Base-by-base conservation (phyloP, 1,139 yeast species). In the Debaryomyces coudertii region DNA sequence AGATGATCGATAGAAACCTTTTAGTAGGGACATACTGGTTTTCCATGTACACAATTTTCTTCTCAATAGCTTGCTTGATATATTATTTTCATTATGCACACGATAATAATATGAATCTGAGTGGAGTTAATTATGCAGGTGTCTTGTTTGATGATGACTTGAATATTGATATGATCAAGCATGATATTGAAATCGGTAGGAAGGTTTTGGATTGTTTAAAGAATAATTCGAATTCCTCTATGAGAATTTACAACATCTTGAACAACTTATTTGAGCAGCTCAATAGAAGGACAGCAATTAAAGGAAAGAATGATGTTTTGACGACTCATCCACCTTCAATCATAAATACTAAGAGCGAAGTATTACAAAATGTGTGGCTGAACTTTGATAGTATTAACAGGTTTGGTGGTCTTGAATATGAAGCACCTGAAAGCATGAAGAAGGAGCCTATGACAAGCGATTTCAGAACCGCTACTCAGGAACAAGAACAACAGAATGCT, bases 21-120 rank as follows among this genome's bases (percentile, higher is more conserved):
- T 71, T 90, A 46, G 82, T 87, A 50, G 97, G 97, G 1, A 88
- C 96, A 2, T 90, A 90, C 63, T 90, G 97, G 97, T 90, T 90
- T 61, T 85, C 95, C 12, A 86, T 87, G 65, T 90, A 90, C 63
- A 89, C 97, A 0, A 86, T 90, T n/a, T 90, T 90, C 63, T 90
- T 89, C 62, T 85, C 96, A 2, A 90, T 90, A 46, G 96, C 97
- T 0, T 88, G 96, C 56, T 73, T 90, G 56, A 83, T 89, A 7
- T 90, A 87, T 59, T 90, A 89, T 61, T 87, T 84, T 48, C 96
- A 89, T 63, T 95, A 87, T 63, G 79, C 79, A 4, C 72, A 73
- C 53, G 70, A 71, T 54, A 62, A 65, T 36, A 57, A 56, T 28
- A 51, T 53, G 20, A 50, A 53, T 18, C 45, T 47, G 36, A 51